Evolutionary conservation across 1,139 yeast genomes (phyloP).

Genomic region (Geotrichum siamense): DNA sequence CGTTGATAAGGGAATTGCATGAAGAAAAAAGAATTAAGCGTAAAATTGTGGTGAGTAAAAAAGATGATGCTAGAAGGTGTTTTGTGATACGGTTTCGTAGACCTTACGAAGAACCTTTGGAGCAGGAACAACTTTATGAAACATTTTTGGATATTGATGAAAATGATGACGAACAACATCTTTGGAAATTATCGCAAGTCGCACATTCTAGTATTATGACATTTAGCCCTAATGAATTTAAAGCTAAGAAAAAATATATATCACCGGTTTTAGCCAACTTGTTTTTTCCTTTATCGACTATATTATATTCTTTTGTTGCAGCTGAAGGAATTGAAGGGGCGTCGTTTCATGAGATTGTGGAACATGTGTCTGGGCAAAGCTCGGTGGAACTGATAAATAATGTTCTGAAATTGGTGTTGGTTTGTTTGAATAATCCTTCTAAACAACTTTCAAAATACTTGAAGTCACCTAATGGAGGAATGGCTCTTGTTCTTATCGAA

Average conservation of each 20-base stretch:
- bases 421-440: not conserved
- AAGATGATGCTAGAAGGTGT: not conserved
- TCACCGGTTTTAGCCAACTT: not conserved
- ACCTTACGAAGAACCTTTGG: slow-evolving; percentile 1
- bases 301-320: not conserved
- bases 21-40: not conserved
- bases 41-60: not conserved
- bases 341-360: not conserved
- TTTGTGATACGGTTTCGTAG: slow-evolving; percentile 4
- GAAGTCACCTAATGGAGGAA: not conserved
- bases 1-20: slow-evolving; percentile 5
- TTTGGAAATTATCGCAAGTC: not conserved
- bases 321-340: not conserved
- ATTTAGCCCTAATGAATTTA: not conserved
- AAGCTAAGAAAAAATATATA: not conserved
- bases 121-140: slow-evolving; percentile 3
- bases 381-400: not conserved
- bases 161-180: not conserved
- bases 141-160: not conserved
- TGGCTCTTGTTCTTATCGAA: not conserved
- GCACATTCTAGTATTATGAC: not conserved
- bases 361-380: not conserved
- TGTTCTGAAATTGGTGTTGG: not conserved
- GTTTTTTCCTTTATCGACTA: not conserved
- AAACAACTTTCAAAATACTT: not conserved